A percentile compares a stretch with the other conserved stretches of the same genome.
These are phyloP conservation scores for Neonectria magnoliae DNA, from an alignment of 2,329 filamentous ascomycete species.

Conservation along the genomic window DNA sequence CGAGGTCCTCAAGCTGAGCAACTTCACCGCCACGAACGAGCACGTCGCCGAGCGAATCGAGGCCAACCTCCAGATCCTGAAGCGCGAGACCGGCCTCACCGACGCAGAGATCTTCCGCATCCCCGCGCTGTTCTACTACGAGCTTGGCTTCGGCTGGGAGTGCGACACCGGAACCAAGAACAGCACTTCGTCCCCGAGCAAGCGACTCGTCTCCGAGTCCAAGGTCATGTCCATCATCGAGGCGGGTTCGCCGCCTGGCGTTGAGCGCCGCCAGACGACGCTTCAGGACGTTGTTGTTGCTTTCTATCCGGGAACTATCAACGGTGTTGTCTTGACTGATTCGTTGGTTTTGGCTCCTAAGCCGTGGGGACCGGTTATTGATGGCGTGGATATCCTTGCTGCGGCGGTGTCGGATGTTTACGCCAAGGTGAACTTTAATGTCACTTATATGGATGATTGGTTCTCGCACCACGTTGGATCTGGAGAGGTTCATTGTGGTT, in stretches of 20 bases:
- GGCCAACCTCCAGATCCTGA: slow-evolving; percentile 36
- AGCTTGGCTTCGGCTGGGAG: too few species aligned
- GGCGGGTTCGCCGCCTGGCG: slow-evolving; percentile 6
- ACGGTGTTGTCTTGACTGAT: slow-evolving; percentile 35
- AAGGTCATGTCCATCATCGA: slow-evolving; percentile 29
- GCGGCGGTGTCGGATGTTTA: slow-evolving; percentile 36
- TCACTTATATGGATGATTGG: slow-evolving; percentile 43
- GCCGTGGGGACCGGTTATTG: slow-evolving; percentile 42
- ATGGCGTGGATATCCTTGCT: slow-evolving; percentile 40
- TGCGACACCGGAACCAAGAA: too few species aligned
- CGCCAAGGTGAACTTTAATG: slow-evolving; percentile 28
- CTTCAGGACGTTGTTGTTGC: background rate
- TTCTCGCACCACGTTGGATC: slow-evolving; percentile 34
- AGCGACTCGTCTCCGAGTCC: background rate
- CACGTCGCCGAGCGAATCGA: slow-evolving; percentile 30
- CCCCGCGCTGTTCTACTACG: slow-evolving; percentile 29
- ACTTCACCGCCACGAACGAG: slow-evolving; percentile 26
- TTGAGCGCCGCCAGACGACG: background rate
- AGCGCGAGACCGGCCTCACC: slow-evolving; percentile 38
- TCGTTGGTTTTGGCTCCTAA: slow-evolving; percentile 31
- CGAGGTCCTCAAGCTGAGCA: slow-evolving; percentile 23
- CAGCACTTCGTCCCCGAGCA: background rate
- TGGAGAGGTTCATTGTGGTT: slow-evolving; percentile 44
- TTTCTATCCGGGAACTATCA: slow-evolving; percentile 33
- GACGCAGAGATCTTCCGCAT: slow-evolving; percentile 38